phyloP scores from a whole-genome alignment of 345 rosid species.

The Pseudoturritis turrita region DNA sequence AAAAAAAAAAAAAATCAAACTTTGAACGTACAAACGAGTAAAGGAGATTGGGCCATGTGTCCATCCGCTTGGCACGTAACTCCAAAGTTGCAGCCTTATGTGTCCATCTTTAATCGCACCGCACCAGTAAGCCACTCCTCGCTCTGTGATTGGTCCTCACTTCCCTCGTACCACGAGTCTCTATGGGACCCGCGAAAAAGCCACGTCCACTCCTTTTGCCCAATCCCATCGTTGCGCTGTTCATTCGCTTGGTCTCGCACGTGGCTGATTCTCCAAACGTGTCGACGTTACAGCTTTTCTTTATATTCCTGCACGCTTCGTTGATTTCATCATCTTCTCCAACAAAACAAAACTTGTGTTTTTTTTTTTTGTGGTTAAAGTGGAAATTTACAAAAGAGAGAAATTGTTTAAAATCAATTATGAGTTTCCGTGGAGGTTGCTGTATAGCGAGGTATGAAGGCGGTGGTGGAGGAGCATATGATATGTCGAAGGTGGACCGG shows the following conservation, averaged over 20 bases:
- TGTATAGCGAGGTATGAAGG: slow-evolving; percentile 61
- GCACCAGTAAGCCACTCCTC: slow-evolving; percentile 5
- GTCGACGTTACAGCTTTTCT: slow-evolving; percentile 32
- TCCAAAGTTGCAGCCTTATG: slow-evolving; percentile 17
- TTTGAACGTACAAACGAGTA: background rate
- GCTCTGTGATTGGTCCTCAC: background rate
- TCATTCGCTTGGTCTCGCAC: slow-evolving; percentile 30
- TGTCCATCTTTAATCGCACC: slow-evolving; percentile 17
- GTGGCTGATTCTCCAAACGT: slow-evolving; percentile 42
- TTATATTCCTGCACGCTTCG: background rate
- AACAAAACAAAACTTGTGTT: slow-evolving; percentile 31
- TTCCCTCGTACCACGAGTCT: background rate
- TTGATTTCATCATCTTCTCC: background rate
- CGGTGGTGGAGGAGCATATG: slow-evolving; percentile 20
- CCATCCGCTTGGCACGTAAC: background rate
- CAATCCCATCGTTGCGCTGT: slow-evolving; percentile 33
- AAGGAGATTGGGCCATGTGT: slow-evolving; percentile 13
- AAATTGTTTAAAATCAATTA: background rate
- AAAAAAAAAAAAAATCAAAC: background rate
- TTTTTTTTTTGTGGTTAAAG: no score
- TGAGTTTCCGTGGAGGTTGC: slow-evolving; percentile 67
- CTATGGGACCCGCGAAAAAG: background rate
- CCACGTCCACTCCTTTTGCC: slow-evolving; percentile 21
- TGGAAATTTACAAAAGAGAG: no score
- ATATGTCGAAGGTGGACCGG: slow-evolving; percentile 56